Base-by-base conservation (phyloP, 768 basidiomycete species). In the Inosperma sp. region DNA sequence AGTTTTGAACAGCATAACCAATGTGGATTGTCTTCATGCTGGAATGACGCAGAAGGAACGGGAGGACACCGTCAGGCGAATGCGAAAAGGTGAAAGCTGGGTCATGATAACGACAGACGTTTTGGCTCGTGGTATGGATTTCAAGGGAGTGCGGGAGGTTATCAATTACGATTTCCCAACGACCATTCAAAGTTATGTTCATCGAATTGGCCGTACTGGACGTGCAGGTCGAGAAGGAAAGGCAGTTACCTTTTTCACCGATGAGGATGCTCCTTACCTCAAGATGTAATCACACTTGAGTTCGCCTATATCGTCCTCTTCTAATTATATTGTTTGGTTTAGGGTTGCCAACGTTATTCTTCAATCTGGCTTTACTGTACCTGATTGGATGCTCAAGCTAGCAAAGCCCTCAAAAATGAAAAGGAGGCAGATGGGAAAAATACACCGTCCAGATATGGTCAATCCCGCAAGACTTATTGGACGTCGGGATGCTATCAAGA, bases 151-250 rank as follows among this genome's bases (percentile, higher is more conserved):
- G 45, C 76, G 84, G 52, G 89, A 97, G 62, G 93, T 99, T 8
- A 86, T 98, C 63, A 99, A 97, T 67, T 94, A 89, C 61, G 95
- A 97, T 69, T 97, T 98, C 68, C 96, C 96, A 3, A 93, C 87
- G 31, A 94, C 83, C 48, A 86, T 95, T 2, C 93, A 95, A 66
- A 93, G 89, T 62, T 99, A 99, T 62, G 80, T 99, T 35, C 96
- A 99, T 68, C 79, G 96, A 19, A 96, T 99, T 45, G 95, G 93
- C 63, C 89, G 96, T 55, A 98, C 96, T 4, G 96, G 95, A 17
- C 82, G 96, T 47, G 94, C 94, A 14, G 95, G 93, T 6, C 78
- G 86, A 44, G 84, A 89, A 59, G 96, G 96, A 14, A 88, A 88
- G 65, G 94, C 96, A 0, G 82, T 94, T 33, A 99, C 96, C 2